phyloP scores from a whole-genome alignment of 2,329 filamentous ascomycete genomes.

The Phyllosticta citrichinensis region DNA sequence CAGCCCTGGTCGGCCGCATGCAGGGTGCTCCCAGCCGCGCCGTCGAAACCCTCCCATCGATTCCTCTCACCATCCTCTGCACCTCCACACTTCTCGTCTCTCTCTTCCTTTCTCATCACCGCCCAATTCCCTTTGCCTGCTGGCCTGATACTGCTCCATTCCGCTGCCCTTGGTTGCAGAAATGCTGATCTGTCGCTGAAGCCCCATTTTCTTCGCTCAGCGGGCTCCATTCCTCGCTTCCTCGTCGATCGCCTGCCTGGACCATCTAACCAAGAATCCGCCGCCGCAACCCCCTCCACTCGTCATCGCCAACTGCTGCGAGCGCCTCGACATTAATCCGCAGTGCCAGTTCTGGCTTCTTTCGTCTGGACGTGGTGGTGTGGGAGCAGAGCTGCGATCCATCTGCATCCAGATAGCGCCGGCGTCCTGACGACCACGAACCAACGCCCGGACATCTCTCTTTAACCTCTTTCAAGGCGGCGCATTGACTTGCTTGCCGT shows the following conservation, averaged over 20 bases:
- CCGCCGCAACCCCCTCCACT: not conserved
- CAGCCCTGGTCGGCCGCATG: conserved; percentile 8
- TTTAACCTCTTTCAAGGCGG: not conserved
- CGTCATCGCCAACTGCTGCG: not conserved
- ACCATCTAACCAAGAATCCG: not conserved
- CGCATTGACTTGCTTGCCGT: not conserved
- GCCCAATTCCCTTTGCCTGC: not conserved
- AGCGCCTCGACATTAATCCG: not conserved
- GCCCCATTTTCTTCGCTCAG: conserved; percentile 9
- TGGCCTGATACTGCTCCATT: not conserved
- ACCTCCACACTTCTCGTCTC: not conserved
- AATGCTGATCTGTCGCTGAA: conserved; percentile 4
- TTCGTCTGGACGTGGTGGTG: not conserved
- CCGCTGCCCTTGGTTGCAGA: not conserved
- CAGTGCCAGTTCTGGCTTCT: not conserved
- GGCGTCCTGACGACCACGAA: not conserved
- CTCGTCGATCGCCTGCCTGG: conserved; percentile 7
- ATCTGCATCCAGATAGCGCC: not conserved
- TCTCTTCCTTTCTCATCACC: not conserved
- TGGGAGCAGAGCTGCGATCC: not conserved
- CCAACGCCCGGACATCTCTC: not conserved
- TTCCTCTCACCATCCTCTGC: conserved; percentile 1
- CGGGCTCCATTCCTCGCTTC: conserved; percentile 6
- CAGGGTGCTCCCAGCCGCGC: conserved; percentile 6
- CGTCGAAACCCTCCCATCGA: conserved; percentile 7